These are phyloP conservation scores for Novymonas esmeraldas DNA, from an alignment of 208 protist species.

Conservation along the genomic window DNA sequence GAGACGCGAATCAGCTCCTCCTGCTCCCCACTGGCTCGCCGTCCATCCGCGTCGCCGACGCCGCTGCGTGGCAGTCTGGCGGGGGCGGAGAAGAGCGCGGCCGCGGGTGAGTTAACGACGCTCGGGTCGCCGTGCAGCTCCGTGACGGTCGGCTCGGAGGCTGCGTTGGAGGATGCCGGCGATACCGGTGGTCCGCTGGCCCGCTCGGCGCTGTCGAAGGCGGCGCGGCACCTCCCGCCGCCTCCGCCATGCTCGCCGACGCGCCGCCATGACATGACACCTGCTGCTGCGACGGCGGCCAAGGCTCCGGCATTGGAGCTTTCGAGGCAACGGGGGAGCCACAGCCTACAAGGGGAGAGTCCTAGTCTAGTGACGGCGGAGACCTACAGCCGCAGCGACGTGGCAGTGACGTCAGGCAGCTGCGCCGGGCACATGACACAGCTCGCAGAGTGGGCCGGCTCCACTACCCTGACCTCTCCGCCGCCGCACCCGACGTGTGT, in stretches of 20 bases:
- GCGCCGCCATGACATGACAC: background rate
- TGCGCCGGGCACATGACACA: background rate
- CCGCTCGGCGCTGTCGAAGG: background rate
- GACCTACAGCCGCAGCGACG: background rate
- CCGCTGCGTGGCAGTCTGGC: background rate
- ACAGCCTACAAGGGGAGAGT: constrained; percentile 9
- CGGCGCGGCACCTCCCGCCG: constrained; percentile 1
- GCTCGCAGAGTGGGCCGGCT: constrained; percentile 1
- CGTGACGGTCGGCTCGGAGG: background rate
- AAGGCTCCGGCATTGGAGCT: background rate
- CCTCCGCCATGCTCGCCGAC: background rate
- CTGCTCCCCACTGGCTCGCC: background rate
- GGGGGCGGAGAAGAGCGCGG: background rate
- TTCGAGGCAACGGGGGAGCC: background rate
- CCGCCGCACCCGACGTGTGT: too few species aligned
- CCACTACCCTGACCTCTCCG: too few species aligned
- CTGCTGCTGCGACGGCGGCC: too few species aligned
- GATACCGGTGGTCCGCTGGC: background rate
- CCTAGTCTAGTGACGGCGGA: background rate
- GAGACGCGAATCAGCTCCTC: background rate
- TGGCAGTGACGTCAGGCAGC: background rate
- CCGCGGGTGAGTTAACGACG: background rate
- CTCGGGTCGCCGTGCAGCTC: constrained; percentile 7
- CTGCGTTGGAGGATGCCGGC: background rate
- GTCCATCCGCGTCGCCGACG: background rate